These are phyloP conservation scores for Berkeleyomyces basicola DNA, from an alignment of 2,329 filamentous ascomycete genomes.

Conservation along the genomic window DNA sequence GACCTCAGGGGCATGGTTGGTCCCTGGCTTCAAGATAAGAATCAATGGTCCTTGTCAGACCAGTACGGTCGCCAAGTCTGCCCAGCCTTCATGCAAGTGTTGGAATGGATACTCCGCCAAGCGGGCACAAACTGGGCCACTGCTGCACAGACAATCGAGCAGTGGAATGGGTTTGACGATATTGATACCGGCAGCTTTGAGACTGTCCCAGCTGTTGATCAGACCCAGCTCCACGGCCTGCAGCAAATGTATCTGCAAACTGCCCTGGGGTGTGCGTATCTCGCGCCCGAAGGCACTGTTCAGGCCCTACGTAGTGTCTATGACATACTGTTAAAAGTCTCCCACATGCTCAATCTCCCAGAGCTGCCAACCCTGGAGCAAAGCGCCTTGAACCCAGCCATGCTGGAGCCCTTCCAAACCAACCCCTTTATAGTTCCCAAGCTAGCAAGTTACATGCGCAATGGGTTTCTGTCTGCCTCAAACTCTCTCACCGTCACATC, in stretches of 20 bases:
- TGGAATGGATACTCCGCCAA: constrained; percentile 48
- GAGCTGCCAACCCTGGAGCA: constrained; percentile 33
- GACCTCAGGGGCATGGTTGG: constrained; percentile 53
- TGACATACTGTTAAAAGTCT: constrained; percentile 11
- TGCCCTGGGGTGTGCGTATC: constrained; percentile 50
- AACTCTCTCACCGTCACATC: constrained; percentile 7
- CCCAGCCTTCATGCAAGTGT: constrained; percentile 51
- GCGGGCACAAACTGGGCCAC: constrained; percentile 43
- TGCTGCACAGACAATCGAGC: constrained; percentile 45
- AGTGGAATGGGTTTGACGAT: constrained; percentile 60
- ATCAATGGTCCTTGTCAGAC: constrained; percentile 15
- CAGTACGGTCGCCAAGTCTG: constrained; percentile 23
- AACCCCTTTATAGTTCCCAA: constrained; percentile 16
- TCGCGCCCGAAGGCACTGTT: constrained; percentile 40
- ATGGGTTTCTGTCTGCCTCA: constrained; percentile 12
- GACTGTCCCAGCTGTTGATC: constrained; percentile 36
- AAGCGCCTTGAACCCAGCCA: constrained; percentile 13
- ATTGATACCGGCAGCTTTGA: constrained; percentile 48
- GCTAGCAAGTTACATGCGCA: constrained; percentile 21
- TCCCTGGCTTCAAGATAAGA: constrained; percentile 47
- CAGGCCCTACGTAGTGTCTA: constrained; percentile 30
- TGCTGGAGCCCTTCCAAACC: constrained; percentile 15
- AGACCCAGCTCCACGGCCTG: constrained; percentile 42
- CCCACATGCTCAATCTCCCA: constrained; percentile 39
- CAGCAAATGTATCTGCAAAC: constrained; percentile 50